Base-by-base conservation (phyloP, 192 early-diverging fungal species). In the Glomus cerebriforme region DNA sequence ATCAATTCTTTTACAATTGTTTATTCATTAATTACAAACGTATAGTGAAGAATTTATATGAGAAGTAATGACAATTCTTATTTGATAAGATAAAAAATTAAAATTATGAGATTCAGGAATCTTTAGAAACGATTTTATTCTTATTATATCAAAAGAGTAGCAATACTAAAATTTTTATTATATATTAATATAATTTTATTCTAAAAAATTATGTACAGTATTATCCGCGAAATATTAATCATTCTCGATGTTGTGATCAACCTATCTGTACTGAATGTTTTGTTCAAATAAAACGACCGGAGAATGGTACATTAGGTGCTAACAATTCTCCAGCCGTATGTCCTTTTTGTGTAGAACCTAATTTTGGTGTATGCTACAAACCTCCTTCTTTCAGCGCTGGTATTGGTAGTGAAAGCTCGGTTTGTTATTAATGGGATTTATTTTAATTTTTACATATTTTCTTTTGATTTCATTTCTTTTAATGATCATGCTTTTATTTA, bases 211-310 rank as follows among this genome's bases (percentile, higher is more conserved):
- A 63, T 12, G 17, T 13, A 63, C 79, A 93, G 90, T 96, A 93
- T 83, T 98, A 98, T 80, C 95, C 96, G 22, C 82, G 88, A 74
- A 95, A 96, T 85, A 95, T 95, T 85, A 98, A 98, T 85, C 91
- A 93, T 81, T 94, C 96, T 22, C 85, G 93, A 35, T 98, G 96
- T 85, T 98, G 96, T 86, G 93, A 94, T 81, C 93, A 97, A 80
- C 96, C 96, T 9, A 95, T 98, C 74, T 98, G 96, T 86, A 96
- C 96, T 13, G 96, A 98, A 79, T 98, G 96, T 81, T 98, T 98
- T 89, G 92, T 97, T 59, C 96, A 98, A 88, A 95, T 98, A 71
- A 94, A 95, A 81, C 92, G 96, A 37, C 91, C 94, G 60, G 89
- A 88, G 59, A 81, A 67, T 80, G 65, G 82, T 37, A 90, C 76